Evolutionary conservation across 2,329 filamentous ascomycete genomes (phyloP).

Genomic region (Aureobasidium sp.): DNA sequence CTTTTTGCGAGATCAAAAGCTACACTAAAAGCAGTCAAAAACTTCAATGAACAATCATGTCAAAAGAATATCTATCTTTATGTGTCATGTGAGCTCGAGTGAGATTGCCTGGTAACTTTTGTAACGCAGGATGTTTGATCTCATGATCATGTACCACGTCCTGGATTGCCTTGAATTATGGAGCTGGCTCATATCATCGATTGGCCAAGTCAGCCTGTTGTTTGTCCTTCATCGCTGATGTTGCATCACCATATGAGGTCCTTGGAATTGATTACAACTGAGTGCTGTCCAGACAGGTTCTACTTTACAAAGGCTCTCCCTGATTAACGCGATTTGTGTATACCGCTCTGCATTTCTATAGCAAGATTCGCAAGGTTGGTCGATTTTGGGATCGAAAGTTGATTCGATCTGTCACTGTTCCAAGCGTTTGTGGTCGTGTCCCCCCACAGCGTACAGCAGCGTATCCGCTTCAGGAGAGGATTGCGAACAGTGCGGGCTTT

Average conservation of each 20-base stretch:
- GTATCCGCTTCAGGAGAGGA: slow-evolving; percentile 3
- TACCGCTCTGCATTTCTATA: neutral
- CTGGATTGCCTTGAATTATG: neutral
- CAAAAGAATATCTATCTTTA: neutral
- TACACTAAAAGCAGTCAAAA: slow-evolving; percentile 12
- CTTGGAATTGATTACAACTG: neutral
- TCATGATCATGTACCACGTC: neutral
- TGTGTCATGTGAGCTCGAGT: neutral
- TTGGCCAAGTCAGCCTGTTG: neutral
- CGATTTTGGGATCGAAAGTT: neutral
- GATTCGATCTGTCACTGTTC: neutral
- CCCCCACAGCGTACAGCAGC: slow-evolving; percentile 1
- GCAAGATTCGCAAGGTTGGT: no score
- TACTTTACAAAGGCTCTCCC: neutral
- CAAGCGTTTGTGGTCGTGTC: neutral
- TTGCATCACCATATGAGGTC: neutral
- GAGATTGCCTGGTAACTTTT: neutral
- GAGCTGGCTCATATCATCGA: neutral
- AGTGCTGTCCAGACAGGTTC: neutral
- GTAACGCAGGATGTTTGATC: no score
- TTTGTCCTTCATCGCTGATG: neutral
- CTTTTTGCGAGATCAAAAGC: slow-evolving; percentile 2
- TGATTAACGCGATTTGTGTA: neutral
- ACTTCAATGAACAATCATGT: slow-evolving; percentile 11
- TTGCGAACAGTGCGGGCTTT: slow-evolving; percentile 7